Evolutionary conservation across 1,284 basidiomycete species (phyloP).

Genomic region (Ceratobasidium papillatum): DNA sequence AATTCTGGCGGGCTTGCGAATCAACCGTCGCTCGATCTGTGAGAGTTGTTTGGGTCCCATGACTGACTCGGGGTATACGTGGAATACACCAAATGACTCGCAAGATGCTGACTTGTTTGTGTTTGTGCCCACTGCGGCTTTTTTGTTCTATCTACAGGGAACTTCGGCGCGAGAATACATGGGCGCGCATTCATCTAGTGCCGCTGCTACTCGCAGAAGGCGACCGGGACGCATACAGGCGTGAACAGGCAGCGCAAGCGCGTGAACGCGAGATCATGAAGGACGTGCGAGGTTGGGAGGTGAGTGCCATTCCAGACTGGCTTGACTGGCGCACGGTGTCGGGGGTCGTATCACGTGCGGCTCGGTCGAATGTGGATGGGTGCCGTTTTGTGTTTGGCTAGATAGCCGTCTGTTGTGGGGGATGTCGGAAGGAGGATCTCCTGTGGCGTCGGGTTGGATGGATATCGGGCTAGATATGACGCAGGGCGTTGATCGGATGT

Average conservation of each 20-base stretch:
- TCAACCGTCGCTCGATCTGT: slow-evolving; percentile 24
- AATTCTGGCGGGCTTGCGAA: not conserved
- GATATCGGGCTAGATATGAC: slow-evolving; percentile 26
- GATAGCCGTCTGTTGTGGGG: slow-evolving; percentile 14
- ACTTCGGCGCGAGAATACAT: slow-evolving; percentile 90
- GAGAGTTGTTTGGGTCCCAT: slow-evolving; percentile 34
- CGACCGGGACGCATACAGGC: slow-evolving; percentile 89
- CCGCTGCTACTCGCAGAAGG: slow-evolving; percentile 92
- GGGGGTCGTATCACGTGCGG: not conserved
- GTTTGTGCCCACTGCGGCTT: slow-evolving; percentile 21
- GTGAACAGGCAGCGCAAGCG: slow-evolving; percentile 78
- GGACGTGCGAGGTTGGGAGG: slow-evolving; percentile 94
- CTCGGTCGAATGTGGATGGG: slow-evolving; percentile 16
- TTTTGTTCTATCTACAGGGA: slow-evolving; percentile 66
- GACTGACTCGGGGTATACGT: slow-evolving; percentile 20
- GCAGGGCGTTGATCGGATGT: slow-evolving; percentile 2
- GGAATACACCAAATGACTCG: slow-evolving; percentile 19
- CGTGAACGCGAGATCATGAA: slow-evolving; percentile 96
- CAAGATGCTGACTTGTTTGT: slow-evolving; percentile 25
- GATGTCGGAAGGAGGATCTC: not conserved
- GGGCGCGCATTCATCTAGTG: slow-evolving; percentile 96
- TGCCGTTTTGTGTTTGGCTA: slow-evolving; percentile 17
- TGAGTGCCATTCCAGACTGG: slow-evolving; percentile 57
- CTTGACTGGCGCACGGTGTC: not conserved
- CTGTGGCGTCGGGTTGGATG: slow-evolving; percentile 22